Evolutionary conservation across 345 rosid species (phyloP).

Genomic region (Citrus reticulata): DNA sequence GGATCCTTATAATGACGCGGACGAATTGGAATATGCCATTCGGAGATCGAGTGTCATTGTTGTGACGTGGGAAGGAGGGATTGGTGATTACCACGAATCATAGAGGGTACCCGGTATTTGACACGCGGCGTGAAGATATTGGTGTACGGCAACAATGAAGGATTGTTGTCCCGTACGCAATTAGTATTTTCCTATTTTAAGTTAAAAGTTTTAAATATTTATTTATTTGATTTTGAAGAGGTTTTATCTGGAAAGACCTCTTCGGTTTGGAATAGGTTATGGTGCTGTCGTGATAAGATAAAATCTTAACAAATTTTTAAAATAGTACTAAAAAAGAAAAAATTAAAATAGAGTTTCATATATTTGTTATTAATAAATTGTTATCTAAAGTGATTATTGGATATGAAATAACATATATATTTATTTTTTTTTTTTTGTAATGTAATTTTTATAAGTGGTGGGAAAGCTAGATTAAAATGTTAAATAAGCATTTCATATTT

Average conservation of each 20-base stretch:
- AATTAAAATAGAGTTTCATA: too few relatives aligned
- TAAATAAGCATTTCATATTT: too few relatives aligned
- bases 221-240: neutral
- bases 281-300: neutral
- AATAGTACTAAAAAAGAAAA: too few relatives aligned
- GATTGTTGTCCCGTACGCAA: neutral
- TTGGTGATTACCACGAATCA: conserved; percentile 28
- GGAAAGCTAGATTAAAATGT: too few relatives aligned
- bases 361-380: too few relatives aligned
- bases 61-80: conserved; percentile 33
- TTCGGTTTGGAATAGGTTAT: neutral
- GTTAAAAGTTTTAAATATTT: neutral
- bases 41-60: conserved; percentile 28
- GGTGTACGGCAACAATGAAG: neutral
- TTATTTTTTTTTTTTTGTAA: neutral
- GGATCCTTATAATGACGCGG: neutral
- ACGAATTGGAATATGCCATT: conserved; percentile 14
- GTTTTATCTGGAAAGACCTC: neutral
- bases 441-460: too few relatives aligned
- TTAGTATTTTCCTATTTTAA: neutral
- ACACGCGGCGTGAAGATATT: conserved; percentile 14
- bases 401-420: neutral
- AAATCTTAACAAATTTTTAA: neutral
- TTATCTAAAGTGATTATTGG: neutral
- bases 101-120: neutral